These are phyloP conservation scores for Pleurozium schreberi DNA, from an alignment of 225 moss, liverwort and hornwort species.

Conservation along the genomic window DNA sequence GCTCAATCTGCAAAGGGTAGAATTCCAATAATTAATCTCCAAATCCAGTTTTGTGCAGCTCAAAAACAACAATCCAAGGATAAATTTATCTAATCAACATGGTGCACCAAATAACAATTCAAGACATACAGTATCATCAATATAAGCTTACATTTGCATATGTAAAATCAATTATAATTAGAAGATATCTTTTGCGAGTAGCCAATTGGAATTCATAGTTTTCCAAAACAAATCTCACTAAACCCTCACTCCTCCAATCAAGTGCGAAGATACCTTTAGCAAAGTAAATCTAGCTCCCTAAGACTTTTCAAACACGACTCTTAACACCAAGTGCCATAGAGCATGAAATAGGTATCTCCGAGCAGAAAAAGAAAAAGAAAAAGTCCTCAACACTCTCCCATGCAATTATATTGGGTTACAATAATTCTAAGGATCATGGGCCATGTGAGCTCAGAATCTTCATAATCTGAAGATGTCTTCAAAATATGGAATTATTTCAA, in stretches of 20 bases:
- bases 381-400: neutral
- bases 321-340: neutral
- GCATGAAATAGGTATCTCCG: neutral
- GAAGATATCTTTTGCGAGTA: neutral
- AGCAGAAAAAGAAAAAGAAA: neutral
- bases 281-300: neutral
- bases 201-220: neutral
- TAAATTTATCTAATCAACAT: neutral
- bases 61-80: neutral
- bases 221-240: neutral
- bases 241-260: neutral
- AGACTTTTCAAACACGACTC: neutral
- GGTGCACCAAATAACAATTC: neutral
- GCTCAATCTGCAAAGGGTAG: constrained; percentile 22
- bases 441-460: neutral
- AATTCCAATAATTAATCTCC: neutral
- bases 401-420: neutral
- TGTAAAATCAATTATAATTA: too few species aligned
- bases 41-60: too few species aligned
- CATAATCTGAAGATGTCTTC: neutral
- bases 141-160: neutral
- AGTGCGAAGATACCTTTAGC: neutral
- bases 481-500: too few species aligned
- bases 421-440: too few species aligned
- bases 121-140: neutral